Conservation (phyloP, 2,329 filamentous ascomycete genomes). For the Bisporella sp. region DNA sequence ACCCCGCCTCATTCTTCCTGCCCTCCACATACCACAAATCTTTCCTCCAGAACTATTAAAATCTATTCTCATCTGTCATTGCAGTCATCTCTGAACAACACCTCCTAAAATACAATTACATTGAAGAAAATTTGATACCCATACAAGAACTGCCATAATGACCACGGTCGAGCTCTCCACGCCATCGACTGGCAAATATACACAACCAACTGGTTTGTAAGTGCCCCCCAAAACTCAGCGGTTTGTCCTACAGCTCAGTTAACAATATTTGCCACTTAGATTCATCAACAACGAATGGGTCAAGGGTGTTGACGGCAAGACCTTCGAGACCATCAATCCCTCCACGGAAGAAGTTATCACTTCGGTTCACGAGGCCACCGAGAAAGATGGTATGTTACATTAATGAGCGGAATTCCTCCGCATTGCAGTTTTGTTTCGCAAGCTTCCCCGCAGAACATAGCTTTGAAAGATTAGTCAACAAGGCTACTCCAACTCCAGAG, state of each 20-base stretch:
- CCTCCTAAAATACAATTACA: not conserved
- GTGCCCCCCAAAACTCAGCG: slow-evolving; percentile 6
- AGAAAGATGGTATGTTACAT: slow-evolving; percentile 56
- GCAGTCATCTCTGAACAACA: not conserved
- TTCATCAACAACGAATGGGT: slow-evolving; percentile 92
- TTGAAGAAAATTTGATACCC: not conserved
- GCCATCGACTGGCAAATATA: slow-evolving; percentile 27
- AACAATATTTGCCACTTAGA: slow-evolving; percentile 11
- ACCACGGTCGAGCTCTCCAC: slow-evolving; percentile 22
- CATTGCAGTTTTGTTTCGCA: too few relatives aligned
- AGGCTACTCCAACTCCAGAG: too few relatives aligned
- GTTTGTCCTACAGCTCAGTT: slow-evolving; percentile 6
- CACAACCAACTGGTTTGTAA: slow-evolving; percentile 36
- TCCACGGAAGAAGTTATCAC: slow-evolving; percentile 76
- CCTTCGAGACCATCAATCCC: slow-evolving; percentile 89
- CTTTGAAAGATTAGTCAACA: too few relatives aligned
- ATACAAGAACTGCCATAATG: slow-evolving; percentile 14
- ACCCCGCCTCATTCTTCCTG: not conserved
- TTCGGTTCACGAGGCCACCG: slow-evolving; percentile 76
- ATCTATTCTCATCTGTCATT: not conserved
- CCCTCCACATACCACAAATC: not conserved
- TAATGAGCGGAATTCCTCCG: too few relatives aligned
- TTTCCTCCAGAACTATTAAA: not conserved
- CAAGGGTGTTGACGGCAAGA: slow-evolving; percentile 76
- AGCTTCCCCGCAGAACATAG: too few relatives aligned